Conservation (phyloP, 2,329 filamentous ascomycete species). For the Sporothrix dimorphospora region DNA sequence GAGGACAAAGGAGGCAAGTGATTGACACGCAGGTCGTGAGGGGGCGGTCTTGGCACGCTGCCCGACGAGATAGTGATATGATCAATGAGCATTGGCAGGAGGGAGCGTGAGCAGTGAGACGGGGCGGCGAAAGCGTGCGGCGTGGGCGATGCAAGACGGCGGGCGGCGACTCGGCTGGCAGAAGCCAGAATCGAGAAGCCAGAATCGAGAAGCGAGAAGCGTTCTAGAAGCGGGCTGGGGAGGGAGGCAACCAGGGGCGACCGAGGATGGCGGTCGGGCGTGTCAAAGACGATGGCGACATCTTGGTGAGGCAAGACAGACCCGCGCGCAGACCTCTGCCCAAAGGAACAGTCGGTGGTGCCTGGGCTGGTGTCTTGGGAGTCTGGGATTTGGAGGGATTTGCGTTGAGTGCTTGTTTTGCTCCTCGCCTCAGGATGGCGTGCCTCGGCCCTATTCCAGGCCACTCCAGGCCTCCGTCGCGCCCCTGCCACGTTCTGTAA, state of each 20-base stretch:
- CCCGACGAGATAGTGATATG: neutral
- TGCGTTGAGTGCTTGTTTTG: neutral
- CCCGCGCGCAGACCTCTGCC: neutral
- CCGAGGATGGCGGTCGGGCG: neutral
- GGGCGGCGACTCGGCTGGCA: neutral
- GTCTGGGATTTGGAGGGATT: constrained; percentile 14
- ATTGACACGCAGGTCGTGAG: neutral
- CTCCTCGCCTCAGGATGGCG: neutral
- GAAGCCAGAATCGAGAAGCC: neutral
- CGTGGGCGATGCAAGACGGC: neutral
- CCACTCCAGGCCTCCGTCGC: neutral
- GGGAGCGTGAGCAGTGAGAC: neutral
- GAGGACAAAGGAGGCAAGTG: neutral
- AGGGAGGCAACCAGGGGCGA: neutral
- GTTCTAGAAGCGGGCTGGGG: constrained; percentile 9
- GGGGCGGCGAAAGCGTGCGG: constrained; percentile 1
- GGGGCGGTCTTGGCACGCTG: neutral
- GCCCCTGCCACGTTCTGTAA: constrained; percentile 11
- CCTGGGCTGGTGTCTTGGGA: neutral
- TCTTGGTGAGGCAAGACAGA: neutral
- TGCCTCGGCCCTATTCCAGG: constrained; percentile 10
- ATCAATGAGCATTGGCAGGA: neutral
- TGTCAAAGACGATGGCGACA: constrained; percentile 13
- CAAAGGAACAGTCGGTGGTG: neutral
- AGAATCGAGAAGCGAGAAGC: constrained; percentile 9